phyloP scores from a whole-genome alignment of 768 basidiomycete species.

The Trametes villosa region DNA sequence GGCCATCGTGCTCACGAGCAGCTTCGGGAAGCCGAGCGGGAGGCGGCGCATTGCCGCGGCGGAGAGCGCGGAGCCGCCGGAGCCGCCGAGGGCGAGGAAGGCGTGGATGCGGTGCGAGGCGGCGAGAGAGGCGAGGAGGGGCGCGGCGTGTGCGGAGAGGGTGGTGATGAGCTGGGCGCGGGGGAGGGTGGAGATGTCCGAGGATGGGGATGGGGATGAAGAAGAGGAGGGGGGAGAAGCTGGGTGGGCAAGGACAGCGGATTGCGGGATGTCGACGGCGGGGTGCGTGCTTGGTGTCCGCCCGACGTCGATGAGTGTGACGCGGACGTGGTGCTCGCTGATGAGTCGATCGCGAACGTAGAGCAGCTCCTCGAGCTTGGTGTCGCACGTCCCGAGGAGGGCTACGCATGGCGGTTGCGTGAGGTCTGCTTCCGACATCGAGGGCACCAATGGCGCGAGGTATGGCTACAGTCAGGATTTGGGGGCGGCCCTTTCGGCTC shows the following conservation, averaged over 20 bases:
- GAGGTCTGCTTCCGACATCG: not conserved
- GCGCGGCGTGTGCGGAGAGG: slow-evolving; percentile 13
- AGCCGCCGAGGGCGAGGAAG: slow-evolving; percentile 22
- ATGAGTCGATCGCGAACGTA: slow-evolving; percentile 20
- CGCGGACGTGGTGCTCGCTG: slow-evolving; percentile 11
- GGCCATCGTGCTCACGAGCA: slow-evolving; percentile 29
- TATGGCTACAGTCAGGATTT: too few species aligned
- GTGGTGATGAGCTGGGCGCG: slow-evolving; percentile 20
- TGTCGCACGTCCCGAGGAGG: slow-evolving; percentile 29
- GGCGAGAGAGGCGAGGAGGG: slow-evolving; percentile 14
- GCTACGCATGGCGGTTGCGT: slow-evolving; percentile 7
- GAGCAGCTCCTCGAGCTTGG: slow-evolving; percentile 27
- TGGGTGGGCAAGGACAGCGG: slow-evolving; percentile 19
- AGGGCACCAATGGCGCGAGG: too few species aligned
- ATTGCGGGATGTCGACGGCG: slow-evolving; percentile 20
- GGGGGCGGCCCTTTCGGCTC: too few species aligned
- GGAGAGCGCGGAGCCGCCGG: slow-evolving; percentile 24
- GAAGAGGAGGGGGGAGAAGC: not conserved
- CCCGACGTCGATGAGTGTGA: slow-evolving; percentile 27
- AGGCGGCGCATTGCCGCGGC: slow-evolving; percentile 23
- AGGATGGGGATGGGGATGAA: not conserved
- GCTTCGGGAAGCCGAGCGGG: slow-evolving; percentile 28
- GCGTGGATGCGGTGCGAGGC: slow-evolving; percentile 16
- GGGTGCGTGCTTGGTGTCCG: slow-evolving; percentile 20
- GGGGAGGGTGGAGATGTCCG: slow-evolving; percentile 17